Conservation (phyloP, 1,139 yeast species). For the Debaryomyces fabryi region DNA sequence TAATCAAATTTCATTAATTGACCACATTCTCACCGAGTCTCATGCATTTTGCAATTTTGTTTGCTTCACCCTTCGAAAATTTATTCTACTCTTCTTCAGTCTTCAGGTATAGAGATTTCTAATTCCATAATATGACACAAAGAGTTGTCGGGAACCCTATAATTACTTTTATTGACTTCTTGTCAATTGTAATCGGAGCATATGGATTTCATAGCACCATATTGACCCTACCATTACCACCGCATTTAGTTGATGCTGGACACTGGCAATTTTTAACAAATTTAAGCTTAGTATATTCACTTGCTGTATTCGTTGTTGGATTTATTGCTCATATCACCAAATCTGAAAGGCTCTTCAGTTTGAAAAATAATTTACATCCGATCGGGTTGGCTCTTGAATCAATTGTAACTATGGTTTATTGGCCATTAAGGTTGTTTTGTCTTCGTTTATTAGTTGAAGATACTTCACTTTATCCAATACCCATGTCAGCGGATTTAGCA, state of each 20-base stretch:
- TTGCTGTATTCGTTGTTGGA: slow-evolving; percentile 46
- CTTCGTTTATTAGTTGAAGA: slow-evolving; percentile 42
- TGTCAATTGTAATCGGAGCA: slow-evolving; percentile 33
- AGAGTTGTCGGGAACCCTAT: slow-evolving; percentile 37
- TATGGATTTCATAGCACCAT: slow-evolving; percentile 31
- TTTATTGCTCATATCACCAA: slow-evolving; percentile 38
- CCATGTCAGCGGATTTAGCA: slow-evolving; percentile 54
- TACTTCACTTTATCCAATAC: slow-evolving; percentile 35
- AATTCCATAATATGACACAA: slow-evolving; percentile 10
- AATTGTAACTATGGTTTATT: slow-evolving; percentile 62
- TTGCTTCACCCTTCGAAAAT: background rate
- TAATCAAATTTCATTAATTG: background rate
- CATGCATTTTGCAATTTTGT: background rate
- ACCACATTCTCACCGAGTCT: background rate
- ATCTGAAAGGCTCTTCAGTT: slow-evolving; percentile 23
- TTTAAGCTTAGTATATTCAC: slow-evolving; percentile 42
- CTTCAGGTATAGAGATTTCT: background rate
- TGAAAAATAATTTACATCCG: slow-evolving; percentile 49
- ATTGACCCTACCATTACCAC: slow-evolving; percentile 40
- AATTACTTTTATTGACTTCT: slow-evolving; percentile 27
- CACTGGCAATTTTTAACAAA: slow-evolving; percentile 72
- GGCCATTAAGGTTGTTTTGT: slow-evolving; percentile 63
- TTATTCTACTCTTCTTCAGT: background rate
- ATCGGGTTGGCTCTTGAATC: slow-evolving; percentile 58
- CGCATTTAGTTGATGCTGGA: slow-evolving; percentile 54